Evolutionary conservation across 2,329 filamentous ascomycete genomes (phyloP).

Genomic region (Bipolaris bicolor): DNA sequence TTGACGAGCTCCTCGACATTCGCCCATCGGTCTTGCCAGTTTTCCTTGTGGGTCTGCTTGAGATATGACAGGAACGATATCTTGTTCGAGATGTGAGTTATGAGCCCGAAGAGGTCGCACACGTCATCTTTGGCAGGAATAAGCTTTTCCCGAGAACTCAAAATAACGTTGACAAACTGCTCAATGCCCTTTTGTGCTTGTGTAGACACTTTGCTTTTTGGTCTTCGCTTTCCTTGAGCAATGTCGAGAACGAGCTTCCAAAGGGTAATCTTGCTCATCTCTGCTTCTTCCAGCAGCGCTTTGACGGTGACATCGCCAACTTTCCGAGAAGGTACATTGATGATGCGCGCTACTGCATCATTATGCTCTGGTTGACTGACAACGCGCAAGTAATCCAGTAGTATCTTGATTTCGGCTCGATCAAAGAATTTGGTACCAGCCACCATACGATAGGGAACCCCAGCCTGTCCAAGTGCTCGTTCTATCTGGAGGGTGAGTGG

Average conservation of each 20-base stretch:
- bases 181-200: constrained; percentile 63
- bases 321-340: constrained; percentile 82
- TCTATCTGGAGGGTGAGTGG: constrained; percentile 86
- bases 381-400: constrained; percentile 87
- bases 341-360: constrained; percentile 80
- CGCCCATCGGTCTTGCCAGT: constrained; percentile 73
- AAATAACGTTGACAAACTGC: constrained; percentile 65
- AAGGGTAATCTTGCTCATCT: constrained; percentile 69
- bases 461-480: constrained; percentile 76
- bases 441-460: constrained; percentile 90
- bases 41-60: constrained; percentile 70
- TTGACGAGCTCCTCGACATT: constrained; percentile 88
- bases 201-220: constrained; percentile 62
- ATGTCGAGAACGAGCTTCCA: constrained; percentile 74
- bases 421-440: constrained; percentile 93
- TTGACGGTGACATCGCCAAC: constrained; percentile 82
- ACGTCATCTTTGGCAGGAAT: constrained; percentile 49
- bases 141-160: constrained; percentile 63
- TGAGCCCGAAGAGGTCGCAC: constrained; percentile 54
- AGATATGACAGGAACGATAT: constrained; percentile 78
- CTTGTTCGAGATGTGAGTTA: constrained; percentile 66
- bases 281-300: constrained; percentile 76
- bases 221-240: constrained; percentile 58
- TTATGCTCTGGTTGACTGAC: constrained; percentile 86
- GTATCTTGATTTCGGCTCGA: constrained; percentile 81